Base-by-base conservation (phyloP, 352 stramenopile genomes). In the Phytophthora constricta region DNA sequence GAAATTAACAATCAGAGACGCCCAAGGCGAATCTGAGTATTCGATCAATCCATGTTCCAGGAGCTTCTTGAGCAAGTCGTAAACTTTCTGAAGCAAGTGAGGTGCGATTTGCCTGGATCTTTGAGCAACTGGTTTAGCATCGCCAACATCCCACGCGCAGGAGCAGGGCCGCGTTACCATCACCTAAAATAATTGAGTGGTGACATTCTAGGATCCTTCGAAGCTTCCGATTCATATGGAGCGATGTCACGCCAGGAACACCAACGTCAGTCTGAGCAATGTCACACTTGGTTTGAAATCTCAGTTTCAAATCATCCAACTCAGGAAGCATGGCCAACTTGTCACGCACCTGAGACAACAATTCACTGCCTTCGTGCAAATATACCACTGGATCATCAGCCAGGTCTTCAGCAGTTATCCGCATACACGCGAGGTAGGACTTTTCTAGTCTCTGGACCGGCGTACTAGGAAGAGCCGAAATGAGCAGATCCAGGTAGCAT, bases 291-390 rank as follows among this genome's bases (percentile, higher is more conserved):
- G 43, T n/a, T n/a, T n/a, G n/a, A n/a, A n/a, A n/a, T n/a, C n/a
- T n/a, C n/a, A n/a, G 55, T 22, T 39, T 54, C 9, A 54, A 14
- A 8, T 62, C 55, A 22, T 22, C 19, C 19, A 62, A 19, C 5
- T 62, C 55, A 1, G 42, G 55, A 28, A 62, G 55, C 13, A 28
- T 19, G 1, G 28, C 55, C 1, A 54, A 20, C 16, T 54, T 26
- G 5, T 48, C 10, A 19, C 55, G 43, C 19, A 62, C 27, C 23
- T 54, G 23, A 19, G 5, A 47, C 14, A 62, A 31, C 20, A 62
- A 42, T 20, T 62, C 55, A 13, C 4, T 37, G 1, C 42, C 55
- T 45, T 62, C 42, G 25, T 54, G 55, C 7, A 48, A 39, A 16
- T 34, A 62, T n/a, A 60, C 27, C 10, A 23, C 41, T 43, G 45